phyloP scores from a whole-genome alignment of 441 rosid species.

The Syzygium syzygioides region DNA sequence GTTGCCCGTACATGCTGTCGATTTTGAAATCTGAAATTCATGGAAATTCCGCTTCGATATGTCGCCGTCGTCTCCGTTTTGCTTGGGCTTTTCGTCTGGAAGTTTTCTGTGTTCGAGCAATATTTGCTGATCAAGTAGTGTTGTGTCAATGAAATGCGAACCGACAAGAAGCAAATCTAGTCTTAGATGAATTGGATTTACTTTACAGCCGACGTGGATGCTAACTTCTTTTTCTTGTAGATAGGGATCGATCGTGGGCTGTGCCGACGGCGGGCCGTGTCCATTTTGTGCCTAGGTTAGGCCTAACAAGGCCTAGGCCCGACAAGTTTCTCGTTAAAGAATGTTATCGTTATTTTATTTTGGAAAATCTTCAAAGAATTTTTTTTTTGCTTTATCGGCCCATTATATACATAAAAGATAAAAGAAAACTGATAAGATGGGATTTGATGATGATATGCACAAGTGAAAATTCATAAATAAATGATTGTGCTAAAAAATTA shows the following conservation, averaged over 20 bases:
- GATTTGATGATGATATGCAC: no score
- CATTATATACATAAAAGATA: no score
- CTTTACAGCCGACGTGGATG: not conserved
- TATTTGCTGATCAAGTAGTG: not conserved
- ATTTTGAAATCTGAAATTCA: not conserved
- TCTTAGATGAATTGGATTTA: not conserved
- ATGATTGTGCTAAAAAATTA: no score
- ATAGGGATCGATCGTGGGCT: not conserved
- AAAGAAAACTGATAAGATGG: rapidly evolving
- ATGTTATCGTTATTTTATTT: not conserved
- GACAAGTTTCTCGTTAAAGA: not conserved
- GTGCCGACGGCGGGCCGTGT: not conserved
- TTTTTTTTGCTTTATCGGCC: not conserved
- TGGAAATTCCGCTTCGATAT: not conserved
- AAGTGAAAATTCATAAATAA: no score
- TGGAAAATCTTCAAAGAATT: not conserved
- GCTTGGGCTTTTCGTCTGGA: no score
- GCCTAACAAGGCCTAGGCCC: not conserved
- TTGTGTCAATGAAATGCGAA: not conserved
- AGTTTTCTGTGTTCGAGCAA: not conserved
- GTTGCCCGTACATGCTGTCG: no score
- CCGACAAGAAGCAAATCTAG: not conserved
- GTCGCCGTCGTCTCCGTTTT: not conserved
- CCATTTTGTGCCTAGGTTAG: not conserved
- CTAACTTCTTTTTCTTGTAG: not conserved